phyloP scores from a whole-genome alignment of 257 asterid genomes.

The Nicotiana tomentosiformis region DNA sequence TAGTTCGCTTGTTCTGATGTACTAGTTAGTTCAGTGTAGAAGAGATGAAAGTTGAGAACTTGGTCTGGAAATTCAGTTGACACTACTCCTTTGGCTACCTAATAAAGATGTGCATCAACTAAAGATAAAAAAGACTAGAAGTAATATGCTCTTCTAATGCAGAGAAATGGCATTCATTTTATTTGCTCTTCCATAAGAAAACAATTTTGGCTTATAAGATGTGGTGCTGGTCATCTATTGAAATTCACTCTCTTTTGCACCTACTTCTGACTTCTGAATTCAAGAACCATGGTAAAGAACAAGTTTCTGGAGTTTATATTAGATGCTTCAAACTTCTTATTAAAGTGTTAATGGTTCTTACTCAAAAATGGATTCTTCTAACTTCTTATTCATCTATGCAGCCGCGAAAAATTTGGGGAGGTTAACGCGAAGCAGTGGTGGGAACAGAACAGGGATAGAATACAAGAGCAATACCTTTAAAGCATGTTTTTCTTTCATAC shows the following conservation, averaged over 20 bases:
- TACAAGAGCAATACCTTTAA: conserved; percentile 80
- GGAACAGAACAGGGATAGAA: conserved; percentile 93
- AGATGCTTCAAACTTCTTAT: neutral
- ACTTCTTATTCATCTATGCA: conserved; percentile 11
- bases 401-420: conserved; percentile 90
- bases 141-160: neutral
- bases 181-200: no score
- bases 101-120: no score
- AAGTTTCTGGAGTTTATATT: neutral
- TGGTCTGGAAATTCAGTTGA: no score
- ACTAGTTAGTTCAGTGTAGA: neutral
- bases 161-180: neutral
- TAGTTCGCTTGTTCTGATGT: neutral
- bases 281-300: neutral
- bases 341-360: neutral
- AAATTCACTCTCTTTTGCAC: neutral
- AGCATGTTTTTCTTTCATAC: neutral
- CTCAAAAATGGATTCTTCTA: neutral
- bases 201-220: no score
- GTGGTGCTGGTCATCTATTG: no score
- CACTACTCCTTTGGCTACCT: no score
- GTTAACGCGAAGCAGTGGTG: conserved; percentile 91
- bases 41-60: no score
- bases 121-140: no score
- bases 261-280: neutral